Evolutionary conservation across 2,329 filamentous ascomycete genomes (phyloP).

Genomic region (Nemania serpens): DNA sequence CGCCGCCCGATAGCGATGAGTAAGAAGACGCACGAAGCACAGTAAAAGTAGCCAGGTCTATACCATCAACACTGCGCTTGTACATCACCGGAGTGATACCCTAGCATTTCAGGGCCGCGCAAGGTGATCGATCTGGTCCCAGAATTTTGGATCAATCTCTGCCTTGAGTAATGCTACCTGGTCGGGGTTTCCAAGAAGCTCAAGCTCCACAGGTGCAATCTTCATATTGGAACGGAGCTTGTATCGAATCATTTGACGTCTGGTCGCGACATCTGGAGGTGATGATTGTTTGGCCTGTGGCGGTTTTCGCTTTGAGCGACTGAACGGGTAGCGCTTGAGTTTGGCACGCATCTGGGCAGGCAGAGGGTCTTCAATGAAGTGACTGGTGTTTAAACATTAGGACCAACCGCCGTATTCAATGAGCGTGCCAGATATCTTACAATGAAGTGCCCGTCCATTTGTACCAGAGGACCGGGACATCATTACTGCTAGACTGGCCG

Average conservation of each 20-base stretch:
- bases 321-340: conserved; percentile 11
- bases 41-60: too few species aligned
- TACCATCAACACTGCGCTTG: too few species aligned
- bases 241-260: conserved; percentile 21
- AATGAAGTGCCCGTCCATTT: conserved; percentile 28
- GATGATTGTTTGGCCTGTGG: background rate
- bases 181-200: conserved; percentile 13
- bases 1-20: conserved; percentile 2
- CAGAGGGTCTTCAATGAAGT: conserved; percentile 3
- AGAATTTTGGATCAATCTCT: conserved; percentile 16
- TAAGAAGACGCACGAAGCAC: background rate
- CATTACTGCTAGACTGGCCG: conserved; percentile 20
- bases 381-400: conserved; percentile 3
- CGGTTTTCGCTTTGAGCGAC: background rate
- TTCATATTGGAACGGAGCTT: conserved; percentile 21
- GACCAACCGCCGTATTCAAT: background rate
- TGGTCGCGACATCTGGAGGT: conserved; percentile 11
- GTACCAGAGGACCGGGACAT: conserved; percentile 29
- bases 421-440: conserved; percentile 5
- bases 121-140: conserved; percentile 19
- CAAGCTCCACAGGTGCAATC: conserved; percentile 9
- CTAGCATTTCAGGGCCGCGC: background rate
- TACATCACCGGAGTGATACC: too few species aligned
- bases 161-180: conserved; percentile 19
- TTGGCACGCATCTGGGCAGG: conserved; percentile 8